Evolutionary conservation across 176 grass and related monocot species (phyloP).

Genomic region (Ensete ventricosum): DNA sequence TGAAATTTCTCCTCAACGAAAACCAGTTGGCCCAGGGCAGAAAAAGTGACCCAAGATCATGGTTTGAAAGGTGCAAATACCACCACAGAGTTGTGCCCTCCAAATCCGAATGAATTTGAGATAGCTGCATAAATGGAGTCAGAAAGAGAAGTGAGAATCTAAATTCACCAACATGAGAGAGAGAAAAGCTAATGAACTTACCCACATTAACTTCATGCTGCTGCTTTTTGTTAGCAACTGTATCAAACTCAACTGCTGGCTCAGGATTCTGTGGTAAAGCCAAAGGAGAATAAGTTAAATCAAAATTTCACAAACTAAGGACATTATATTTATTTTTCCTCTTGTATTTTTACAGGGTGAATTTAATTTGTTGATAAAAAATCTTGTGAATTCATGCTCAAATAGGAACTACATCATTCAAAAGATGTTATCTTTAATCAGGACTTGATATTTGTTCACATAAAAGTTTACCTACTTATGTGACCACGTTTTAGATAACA

Average conservation of each 20-base stretch:
- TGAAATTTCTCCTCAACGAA: conserved; percentile 28
- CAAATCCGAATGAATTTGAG: conserved; percentile 60
- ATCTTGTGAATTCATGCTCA: too few relatives aligned
- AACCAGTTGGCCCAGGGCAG: conserved; percentile 19
- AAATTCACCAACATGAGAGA: conserved; percentile 3
- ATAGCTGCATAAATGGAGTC: conserved; percentile 30
- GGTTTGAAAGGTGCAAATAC: conserved; percentile 50
- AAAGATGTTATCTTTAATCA: neutral
- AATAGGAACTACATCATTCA: too few relatives aligned
- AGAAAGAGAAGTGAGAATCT: too few relatives aligned
- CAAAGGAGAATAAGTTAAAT: neutral
- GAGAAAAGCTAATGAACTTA: conserved; percentile 5
- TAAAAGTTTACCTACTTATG: too few relatives aligned
- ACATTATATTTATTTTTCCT: neutral
- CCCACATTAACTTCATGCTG: conserved; percentile 50
- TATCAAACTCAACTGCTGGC: conserved; percentile 52
- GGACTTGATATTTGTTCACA: neutral
- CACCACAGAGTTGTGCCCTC: conserved; percentile 53
- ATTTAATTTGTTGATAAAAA: too few relatives aligned
- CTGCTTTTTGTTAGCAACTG: conserved; percentile 45
- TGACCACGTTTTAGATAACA: neutral
- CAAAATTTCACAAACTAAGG: neutral
- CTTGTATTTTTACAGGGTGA: neutral
- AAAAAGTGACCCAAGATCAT: conserved; percentile 10
- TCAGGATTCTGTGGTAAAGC: conserved; percentile 28